Base-by-base conservation (phyloP, 257 asterid species). In the Petunia secreta region DNA sequence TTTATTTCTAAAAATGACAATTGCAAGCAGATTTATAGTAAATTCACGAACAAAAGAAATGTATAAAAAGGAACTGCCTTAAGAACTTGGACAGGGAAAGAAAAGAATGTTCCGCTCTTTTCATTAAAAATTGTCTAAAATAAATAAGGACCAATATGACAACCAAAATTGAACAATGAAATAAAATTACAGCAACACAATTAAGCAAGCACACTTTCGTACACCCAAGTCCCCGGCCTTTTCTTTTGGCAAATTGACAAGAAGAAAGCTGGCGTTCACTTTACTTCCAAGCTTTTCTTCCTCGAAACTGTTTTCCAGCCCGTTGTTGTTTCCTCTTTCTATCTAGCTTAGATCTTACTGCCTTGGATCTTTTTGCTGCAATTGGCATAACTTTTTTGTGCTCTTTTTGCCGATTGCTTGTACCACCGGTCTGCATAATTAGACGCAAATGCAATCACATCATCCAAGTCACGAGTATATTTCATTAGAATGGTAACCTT, bases 271-370 rank as follows among this genome's bases (percentile, higher is more conserved):
- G 11, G 62, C 11, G 11, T 73, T 34, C 62, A 6, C 46, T 73
- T 81, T 87, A 91, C 81, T 95, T 95, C 99, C 99, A 95, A 75
- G 99, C 99, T 87, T 93, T 95, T 85, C 92, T 90, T 57, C 98
- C 99, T 38, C 97, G 94, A 84, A 92, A 92, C 75, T 95, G 97
- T 69, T 90, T 93, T 84, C 92, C 90, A 1, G 94, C 44, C 0
- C 84, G 85, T 13, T 78, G 78, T 41, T 78, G 80, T 67, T 80
- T 80, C 75, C 25, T 92, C 91, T 89, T 92, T 86, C 88, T 93
- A 75, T 85, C 86, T 16, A 44, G 55, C 38, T 93, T 89, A 52
- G 89, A 78, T 85, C 68, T 89, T 43, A 89, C 75, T 6, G 88
- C 83, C 85, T 82, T 90, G 25, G 87, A 79, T 85, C 90, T 87